Percentiles rank a stretch among this genome's conserved stretches.
Evolutionary conservation across 2,329 filamentous ascomycete genomes (phyloP).

Genomic region (Fusarium annulatum): DNA sequence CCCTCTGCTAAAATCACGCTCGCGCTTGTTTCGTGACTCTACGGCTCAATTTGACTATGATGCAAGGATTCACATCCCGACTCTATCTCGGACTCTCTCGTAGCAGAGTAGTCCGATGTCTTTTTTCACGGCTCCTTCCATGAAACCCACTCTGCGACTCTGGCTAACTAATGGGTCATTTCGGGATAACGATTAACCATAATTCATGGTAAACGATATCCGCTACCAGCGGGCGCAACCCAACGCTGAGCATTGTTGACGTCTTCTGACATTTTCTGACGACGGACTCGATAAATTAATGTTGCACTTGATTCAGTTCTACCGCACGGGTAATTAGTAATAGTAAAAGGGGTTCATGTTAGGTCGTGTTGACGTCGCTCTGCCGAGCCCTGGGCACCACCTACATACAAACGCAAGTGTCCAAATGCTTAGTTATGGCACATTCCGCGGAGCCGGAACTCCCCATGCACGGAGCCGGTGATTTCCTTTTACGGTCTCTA

Average conservation of each 20-base stretch:
- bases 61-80: slow-evolving; percentile 14
- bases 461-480: slow-evolving; percentile 28
- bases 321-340: not conserved
- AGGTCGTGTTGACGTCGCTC: not conserved
- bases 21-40: slow-evolving; percentile 35
- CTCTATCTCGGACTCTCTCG: slow-evolving; percentile 3
- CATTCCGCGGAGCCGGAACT: slow-evolving; percentile 27
- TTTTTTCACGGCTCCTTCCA: not conserved
- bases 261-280: not conserved
- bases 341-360: not conserved
- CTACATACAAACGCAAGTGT: not conserved
- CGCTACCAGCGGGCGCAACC: not conserved
- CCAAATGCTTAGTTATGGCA: not conserved
- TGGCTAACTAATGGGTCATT: not conserved
- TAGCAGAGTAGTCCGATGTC: not conserved
- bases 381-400: slow-evolving; percentile 12
- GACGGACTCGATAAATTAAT: not conserved
- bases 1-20: not conserved
- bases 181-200: not conserved
- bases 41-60: not conserved
- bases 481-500: slow-evolving; percentile 7
- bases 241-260: not conserved
- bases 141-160: not conserved
- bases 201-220: not conserved
- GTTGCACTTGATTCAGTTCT: not conserved